phyloP scores from a whole-genome alignment of 306 rosid genomes.

The Prunus mume region DNA sequence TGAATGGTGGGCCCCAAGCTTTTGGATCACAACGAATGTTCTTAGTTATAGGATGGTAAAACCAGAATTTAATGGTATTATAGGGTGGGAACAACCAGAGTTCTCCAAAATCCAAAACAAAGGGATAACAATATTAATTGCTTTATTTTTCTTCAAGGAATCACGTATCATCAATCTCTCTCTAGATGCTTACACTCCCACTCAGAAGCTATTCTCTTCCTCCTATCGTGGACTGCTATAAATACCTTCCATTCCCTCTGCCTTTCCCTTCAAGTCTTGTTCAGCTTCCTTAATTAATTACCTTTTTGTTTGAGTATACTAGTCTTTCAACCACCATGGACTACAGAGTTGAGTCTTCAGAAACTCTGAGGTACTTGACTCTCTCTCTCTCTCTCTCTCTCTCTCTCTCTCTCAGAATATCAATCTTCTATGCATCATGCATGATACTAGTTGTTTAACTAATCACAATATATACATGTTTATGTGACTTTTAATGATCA shows the following conservation, averaged over 20 bases:
- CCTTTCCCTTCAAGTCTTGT: constrained; percentile 25
- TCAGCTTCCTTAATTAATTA: neutral
- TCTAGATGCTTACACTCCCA: constrained; percentile 18
- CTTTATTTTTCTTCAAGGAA: neutral
- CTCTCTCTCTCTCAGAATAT: constrained; percentile 11
- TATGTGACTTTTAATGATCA: constrained; percentile 16
- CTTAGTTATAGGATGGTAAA: constrained; percentile 6
- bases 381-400: constrained; percentile 21
- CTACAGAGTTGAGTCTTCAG: constrained; percentile 48
- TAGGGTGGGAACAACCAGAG: too few relatives aligned
- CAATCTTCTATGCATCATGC: neutral
- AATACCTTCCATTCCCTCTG: constrained; percentile 31
- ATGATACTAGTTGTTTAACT: neutral
- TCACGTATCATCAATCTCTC: neutral
- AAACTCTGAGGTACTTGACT: constrained; percentile 54
- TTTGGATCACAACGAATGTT: constrained; percentile 43
- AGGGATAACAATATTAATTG: neutral
- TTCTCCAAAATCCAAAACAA: too few relatives aligned
- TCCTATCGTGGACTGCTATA: constrained; percentile 25
- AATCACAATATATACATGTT: neutral
- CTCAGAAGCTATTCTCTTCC: constrained; percentile 21
- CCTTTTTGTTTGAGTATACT: neutral
- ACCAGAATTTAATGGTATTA: neutral
- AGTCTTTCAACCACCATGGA: constrained; percentile 36
- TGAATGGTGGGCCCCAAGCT: constrained; percentile 32